A percentile compares a stretch with the other conserved stretches of the same genome.
Conservation (phyloP, 2,329 filamentous ascomycete genomes). For the Talaromyces piceae region DNA sequence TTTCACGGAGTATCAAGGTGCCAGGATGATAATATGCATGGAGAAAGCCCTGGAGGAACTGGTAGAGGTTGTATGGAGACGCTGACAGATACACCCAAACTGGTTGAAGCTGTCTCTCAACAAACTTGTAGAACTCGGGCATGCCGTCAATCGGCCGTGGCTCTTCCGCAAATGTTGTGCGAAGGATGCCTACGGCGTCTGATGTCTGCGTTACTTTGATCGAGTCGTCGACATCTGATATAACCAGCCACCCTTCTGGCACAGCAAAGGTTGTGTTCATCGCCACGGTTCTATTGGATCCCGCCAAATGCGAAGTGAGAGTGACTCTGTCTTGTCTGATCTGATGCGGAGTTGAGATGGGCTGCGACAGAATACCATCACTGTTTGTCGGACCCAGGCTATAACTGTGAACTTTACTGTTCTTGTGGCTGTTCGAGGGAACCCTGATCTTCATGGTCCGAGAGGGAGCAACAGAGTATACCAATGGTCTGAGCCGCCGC, state of each 20-base stretch:
- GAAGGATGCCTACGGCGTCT: slow-evolving; percentile 70
- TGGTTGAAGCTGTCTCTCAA: slow-evolving; percentile 53
- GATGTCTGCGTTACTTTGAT: slow-evolving; percentile 86
- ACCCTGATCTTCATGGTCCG: slow-evolving; percentile 59
- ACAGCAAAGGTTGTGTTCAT: slow-evolving; percentile 69
- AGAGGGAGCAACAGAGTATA: slow-evolving; percentile 67
- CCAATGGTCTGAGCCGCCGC: slow-evolving; percentile 54
- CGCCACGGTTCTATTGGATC: slow-evolving; percentile 34
- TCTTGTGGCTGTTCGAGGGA: slow-evolving; percentile 15
- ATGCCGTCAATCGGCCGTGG: slow-evolving; percentile 68
- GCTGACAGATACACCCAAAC: slow-evolving; percentile 92
- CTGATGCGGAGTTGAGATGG: slow-evolving; percentile 39
- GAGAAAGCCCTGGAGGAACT: slow-evolving; percentile 72
- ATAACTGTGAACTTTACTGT: slow-evolving; percentile 32
- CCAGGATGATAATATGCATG: slow-evolving; percentile 64
- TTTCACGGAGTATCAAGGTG: slow-evolving; percentile 75
- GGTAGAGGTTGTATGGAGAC: slow-evolving; percentile 89
- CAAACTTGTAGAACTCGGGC: slow-evolving; percentile 70
- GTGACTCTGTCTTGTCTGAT: slow-evolving; percentile 44
- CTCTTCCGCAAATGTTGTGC: slow-evolving; percentile 72
- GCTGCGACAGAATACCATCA: slow-evolving; percentile 64
- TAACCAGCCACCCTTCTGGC: slow-evolving; percentile 72
- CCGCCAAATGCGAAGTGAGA: slow-evolving; percentile 19
- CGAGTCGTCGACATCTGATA: slow-evolving; percentile 90
- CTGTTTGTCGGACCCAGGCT: slow-evolving; percentile 62